These are phyloP conservation scores for Desmodesmus armatus DNA, from an alignment of 139 green algal species.

Conservation along the genomic window DNA sequence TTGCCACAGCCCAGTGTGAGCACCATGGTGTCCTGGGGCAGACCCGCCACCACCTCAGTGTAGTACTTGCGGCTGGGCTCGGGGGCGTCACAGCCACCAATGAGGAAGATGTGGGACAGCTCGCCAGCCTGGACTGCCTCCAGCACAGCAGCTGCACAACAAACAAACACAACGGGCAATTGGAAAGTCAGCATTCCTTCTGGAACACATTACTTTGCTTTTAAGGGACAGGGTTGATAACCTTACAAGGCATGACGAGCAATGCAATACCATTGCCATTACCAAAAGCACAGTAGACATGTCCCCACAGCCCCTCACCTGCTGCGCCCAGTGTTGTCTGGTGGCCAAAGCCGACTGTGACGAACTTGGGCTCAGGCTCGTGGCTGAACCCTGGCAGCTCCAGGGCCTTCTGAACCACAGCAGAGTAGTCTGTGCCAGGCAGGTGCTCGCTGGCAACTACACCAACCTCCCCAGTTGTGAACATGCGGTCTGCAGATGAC, in stretches of 20 bases:
- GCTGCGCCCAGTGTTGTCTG: slow-evolving; percentile 61
- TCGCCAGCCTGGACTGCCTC: slow-evolving; percentile 60
- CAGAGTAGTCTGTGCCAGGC: slow-evolving; percentile 51
- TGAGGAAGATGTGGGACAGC: slow-evolving; percentile 66
- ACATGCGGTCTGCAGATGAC: slow-evolving; percentile 74
- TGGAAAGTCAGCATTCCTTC: too few relatives aligned
- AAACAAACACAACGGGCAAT: too few relatives aligned
- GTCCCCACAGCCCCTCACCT: background rate
- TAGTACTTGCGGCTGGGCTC: slow-evolving; percentile 70
- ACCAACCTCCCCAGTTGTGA: slow-evolving; percentile 77
- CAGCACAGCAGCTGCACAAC: slow-evolving; percentile 62
- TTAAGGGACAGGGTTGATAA: too few relatives aligned
- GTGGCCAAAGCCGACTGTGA: slow-evolving; percentile 68
- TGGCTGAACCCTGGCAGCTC: slow-evolving; percentile 58
- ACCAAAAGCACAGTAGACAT: background rate
- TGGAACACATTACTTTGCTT: too few relatives aligned
- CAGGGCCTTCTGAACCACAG: slow-evolving; percentile 56
- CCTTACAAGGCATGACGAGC: too few relatives aligned
- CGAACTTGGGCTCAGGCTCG: slow-evolving; percentile 43
- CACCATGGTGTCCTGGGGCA: slow-evolving; percentile 61
- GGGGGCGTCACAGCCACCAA: slow-evolving; percentile 62
- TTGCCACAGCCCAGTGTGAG: slow-evolving; percentile 74
- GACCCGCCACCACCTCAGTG: slow-evolving; percentile 42
- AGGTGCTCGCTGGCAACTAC: slow-evolving; percentile 55
- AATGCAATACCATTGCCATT: too few relatives aligned